Conservation (phyloP, 768 basidiomycete species). For the Tubosaeta sp. region DNA sequence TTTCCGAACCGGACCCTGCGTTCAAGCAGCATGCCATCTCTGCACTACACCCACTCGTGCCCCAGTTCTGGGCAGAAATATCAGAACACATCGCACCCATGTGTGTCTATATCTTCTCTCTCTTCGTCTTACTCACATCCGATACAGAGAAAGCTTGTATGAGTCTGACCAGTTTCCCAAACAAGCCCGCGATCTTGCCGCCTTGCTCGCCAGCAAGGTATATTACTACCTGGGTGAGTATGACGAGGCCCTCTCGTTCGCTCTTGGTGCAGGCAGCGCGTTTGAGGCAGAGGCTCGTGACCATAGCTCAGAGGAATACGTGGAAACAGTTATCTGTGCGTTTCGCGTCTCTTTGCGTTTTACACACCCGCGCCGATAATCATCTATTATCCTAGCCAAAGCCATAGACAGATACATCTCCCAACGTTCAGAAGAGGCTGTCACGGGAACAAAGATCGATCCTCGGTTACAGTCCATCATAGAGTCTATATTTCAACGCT, state of each 20-base stretch:
- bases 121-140: slow-evolving; percentile 7
- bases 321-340: slow-evolving; percentile 93
- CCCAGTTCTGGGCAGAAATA: slow-evolving; percentile 98
- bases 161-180: slow-evolving; percentile 76
- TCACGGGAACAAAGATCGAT: slow-evolving; percentile 61
- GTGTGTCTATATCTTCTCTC: slow-evolving; percentile 43
- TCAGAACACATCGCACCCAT: slow-evolving; percentile 89
- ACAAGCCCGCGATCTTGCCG: slow-evolving; percentile 75
- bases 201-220: slow-evolving; percentile 93
- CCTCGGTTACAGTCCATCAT: slow-evolving; percentile 78
- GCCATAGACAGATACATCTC: slow-evolving; percentile 93
- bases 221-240: slow-evolving; percentile 96
- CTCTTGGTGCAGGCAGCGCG: slow-evolving; percentile 82
- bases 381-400: slow-evolving; percentile 56
- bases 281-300: slow-evolving; percentile 72
- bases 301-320: slow-evolving; percentile 74
- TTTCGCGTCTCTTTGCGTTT: slow-evolving; percentile 17
- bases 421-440: slow-evolving; percentile 53
- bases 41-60: slow-evolving; percentile 75
- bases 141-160: slow-evolving; percentile 78
- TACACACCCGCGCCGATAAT: neutral
- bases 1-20: slow-evolving; percentile 81
- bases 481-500: slow-evolving; percentile 82
- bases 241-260: slow-evolving; percentile 93
- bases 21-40: slow-evolving; percentile 92